Evolutionary conservation across 2,329 filamentous ascomycete species (phyloP), one percentile per base, ranked within the genome.

Genomic region (Ophiostoma himal-ulmi): DNA sequence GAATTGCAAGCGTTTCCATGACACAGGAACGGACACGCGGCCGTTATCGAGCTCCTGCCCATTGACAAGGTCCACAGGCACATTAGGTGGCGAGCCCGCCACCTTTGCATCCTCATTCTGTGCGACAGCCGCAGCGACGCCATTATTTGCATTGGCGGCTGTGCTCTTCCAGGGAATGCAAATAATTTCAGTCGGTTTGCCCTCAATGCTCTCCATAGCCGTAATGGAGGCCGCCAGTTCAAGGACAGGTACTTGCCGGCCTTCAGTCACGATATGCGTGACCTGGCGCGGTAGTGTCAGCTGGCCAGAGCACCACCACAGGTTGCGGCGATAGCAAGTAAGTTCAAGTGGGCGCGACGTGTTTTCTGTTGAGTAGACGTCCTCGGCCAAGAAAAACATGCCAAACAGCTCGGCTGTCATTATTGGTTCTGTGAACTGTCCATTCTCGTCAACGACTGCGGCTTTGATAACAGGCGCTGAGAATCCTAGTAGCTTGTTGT

Each of bases 1-100:
- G 79, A 98, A 98, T 79, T 98, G 94, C 71, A 98, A 81, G 69
- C 94, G 85, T 79, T 97, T 97, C 94, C 94, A 98, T 44, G 92
- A 90, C 69, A 97, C 89, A 1, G 93, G 91, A 71, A 97, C 88
- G 54, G 88, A 91, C 10, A 94, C 89, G 54, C 68, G 69, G 70
- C 89, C 90, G 70, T 91, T 89, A 76, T 96, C 93, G 48, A 96
- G 85, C 83, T 82, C 93, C 82, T 88, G 86, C 26, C 85, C 87
- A 37, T 82, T 81, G 68, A 80, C 71, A 5, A 88, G 77, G 74
- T 89, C 87, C 36, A 90, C 77, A 0, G 83, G 79, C 64, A 87
- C 81, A 69, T 83, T 82, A 0, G 85, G 83, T 48, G 88, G 88
- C 3, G 85, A 80, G 22, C 79, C 77, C 13, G 82, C 82, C 3